phyloP scores from a whole-genome alignment of 495 filamentous ascomycete genomes.

The Neurospora sp. region DNA sequence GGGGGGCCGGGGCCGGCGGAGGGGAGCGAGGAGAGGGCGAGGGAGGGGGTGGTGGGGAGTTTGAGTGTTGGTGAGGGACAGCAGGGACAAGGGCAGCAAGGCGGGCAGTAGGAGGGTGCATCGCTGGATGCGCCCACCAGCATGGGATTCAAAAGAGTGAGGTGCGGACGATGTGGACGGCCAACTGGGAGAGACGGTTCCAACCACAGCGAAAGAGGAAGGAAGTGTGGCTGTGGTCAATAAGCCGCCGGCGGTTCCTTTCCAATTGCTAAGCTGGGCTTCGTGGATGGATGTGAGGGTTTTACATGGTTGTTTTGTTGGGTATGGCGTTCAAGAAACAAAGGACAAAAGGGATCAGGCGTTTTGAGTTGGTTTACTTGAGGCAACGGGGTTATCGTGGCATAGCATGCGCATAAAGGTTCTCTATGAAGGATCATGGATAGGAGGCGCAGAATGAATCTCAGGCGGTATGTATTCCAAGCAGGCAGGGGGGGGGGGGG shows the following conservation, averaged over 20 bases:
- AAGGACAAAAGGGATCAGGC: background rate
- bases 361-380: background rate
- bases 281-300: background rate
- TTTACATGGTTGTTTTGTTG: background rate
- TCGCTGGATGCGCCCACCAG: background rate
- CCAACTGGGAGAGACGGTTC: background rate
- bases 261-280: background rate
- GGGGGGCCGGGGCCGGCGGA: conserved; percentile 11
- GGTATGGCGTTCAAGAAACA: background rate
- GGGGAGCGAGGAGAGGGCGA: background rate
- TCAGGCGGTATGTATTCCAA: no score
- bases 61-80: background rate
- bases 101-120: background rate
- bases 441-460: background rate
- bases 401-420: background rate
- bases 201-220: background rate
- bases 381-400: background rate
- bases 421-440: background rate
- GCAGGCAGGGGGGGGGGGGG: no score
- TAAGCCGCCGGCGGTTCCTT: background rate
- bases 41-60: background rate
- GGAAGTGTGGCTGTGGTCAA: background rate
- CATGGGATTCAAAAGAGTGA: background rate
- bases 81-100: background rate
- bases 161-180: background rate